A percentile compares a stretch with the other conserved stretches of the same genome.
These are phyloP conservation scores for Penicillium sp. DNA, from an alignment of 2,329 filamentous ascomycete genomes.

Conservation along the genomic window DNA sequence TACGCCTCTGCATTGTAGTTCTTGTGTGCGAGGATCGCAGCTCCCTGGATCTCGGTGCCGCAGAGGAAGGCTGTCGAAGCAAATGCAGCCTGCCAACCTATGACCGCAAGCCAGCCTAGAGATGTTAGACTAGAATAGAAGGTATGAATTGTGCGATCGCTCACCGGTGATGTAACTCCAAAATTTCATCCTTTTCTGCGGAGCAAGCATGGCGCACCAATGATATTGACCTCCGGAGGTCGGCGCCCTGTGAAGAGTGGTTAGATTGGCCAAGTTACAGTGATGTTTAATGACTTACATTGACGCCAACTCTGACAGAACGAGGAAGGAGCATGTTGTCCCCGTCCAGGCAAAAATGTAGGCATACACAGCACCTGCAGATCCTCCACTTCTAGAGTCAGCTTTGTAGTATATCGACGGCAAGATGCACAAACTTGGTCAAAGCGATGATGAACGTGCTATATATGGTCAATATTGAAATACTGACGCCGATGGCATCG, in stretches of 20 bases:
- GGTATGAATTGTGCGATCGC: background rate
- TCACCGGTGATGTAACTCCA: slow-evolving; percentile 41
- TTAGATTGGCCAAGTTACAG: background rate
- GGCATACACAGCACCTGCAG: slow-evolving; percentile 30
- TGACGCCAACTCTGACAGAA: slow-evolving; percentile 32
- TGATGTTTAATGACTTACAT: slow-evolving; percentile 20
- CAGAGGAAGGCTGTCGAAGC: slow-evolving; percentile 37
- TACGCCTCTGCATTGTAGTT: slow-evolving; percentile 44
- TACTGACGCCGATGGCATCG: background rate
- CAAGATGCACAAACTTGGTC: slow-evolving; percentile 10
- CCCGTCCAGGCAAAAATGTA: slow-evolving; percentile 33
- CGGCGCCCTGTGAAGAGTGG: slow-evolving; percentile 19
- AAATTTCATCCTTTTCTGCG: slow-evolving; percentile 32
- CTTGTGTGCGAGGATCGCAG: slow-evolving; percentile 40
- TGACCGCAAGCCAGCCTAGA: slow-evolving; percentile 41
- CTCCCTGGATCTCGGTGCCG: slow-evolving; percentile 38
- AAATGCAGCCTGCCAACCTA: slow-evolving; percentile 47
- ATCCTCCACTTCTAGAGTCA: slow-evolving; percentile 25
- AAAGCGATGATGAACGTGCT: slow-evolving; percentile 9
- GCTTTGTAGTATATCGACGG: background rate
- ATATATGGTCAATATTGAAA: background rate
- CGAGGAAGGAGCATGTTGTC: slow-evolving; percentile 19
- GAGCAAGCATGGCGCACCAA: slow-evolving; percentile 44
- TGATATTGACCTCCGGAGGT: slow-evolving; percentile 41
- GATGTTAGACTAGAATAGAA: background rate